These are phyloP conservation scores for Tulasnella sp. DNA, from an alignment of 768 basidiomycete species.

Conservation along the genomic window DNA sequence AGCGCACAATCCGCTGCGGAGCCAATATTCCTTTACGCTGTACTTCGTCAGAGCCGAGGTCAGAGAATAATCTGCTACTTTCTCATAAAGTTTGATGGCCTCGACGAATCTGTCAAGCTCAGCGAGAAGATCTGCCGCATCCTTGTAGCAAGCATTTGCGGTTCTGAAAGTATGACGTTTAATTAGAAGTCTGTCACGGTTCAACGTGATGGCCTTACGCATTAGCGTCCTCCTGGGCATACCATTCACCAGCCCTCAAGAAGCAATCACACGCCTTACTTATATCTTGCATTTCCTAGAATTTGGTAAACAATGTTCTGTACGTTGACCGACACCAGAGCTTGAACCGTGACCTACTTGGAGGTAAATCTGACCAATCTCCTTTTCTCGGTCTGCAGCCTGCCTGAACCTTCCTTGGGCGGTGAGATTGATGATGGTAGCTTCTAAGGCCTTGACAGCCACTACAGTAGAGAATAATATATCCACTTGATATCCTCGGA, in stretches of 20 bases:
- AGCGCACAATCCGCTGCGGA: conserved; percentile 73
- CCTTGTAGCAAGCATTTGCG: conserved; percentile 90
- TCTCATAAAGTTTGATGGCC: conserved; percentile 81
- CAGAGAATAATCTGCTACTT: conserved; percentile 76
- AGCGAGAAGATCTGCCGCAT: conserved; percentile 89
- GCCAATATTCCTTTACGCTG: conserved; percentile 97
- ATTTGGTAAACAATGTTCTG: conserved; percentile 63
- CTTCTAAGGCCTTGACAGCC: conserved; percentile 73
- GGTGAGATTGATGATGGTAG: conserved; percentile 74
- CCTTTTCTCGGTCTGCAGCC: conserved; percentile 95
- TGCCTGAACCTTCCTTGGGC: conserved; percentile 84
- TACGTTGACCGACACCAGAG: not conserved
- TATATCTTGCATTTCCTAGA: conserved; percentile 61
- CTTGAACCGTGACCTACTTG: too few species aligned
- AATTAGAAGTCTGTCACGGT: conserved; percentile 11
- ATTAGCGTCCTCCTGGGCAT: conserved; percentile 90
- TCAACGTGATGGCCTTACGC: conserved; percentile 46
- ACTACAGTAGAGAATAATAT: conserved; percentile 37
- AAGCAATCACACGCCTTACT: conserved; percentile 83
- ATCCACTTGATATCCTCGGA: not conserved
- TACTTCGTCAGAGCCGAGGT: conserved; percentile 83
- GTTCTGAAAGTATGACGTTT: conserved; percentile 41
- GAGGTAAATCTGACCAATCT: conserved; percentile 61
- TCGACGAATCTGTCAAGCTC: conserved; percentile 72
- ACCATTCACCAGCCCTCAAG: conserved; percentile 90